Evolutionary conservation across 2,329 filamentous ascomycete species (phyloP), one percentile per base, ranked within the genome.

Genomic region (Colletotrichum musicola): DNA sequence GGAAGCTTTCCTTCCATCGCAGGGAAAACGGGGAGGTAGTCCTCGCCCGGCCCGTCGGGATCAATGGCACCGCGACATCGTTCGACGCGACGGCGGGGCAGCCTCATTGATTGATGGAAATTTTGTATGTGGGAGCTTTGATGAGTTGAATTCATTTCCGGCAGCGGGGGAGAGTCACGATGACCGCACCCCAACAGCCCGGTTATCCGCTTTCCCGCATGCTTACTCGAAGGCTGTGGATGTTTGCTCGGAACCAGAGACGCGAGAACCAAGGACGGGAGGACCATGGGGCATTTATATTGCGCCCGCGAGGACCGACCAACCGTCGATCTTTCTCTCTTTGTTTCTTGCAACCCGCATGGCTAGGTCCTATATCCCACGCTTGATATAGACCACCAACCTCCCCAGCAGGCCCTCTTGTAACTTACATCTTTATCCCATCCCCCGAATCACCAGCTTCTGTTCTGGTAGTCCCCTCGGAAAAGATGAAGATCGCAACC

Each of bases 91-190:
- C n/a, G 25, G 16, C 18, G 7, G 6, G 20, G 35, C 3, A 10
- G 30, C 18, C 12, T 46, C 10, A 44, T 56, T 69, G 62, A 69
- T 69, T 69, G 66, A 66, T 66, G 66, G 66, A 69, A 65, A 61
- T 66, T 61, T 7, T 14, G 9, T 13, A 13, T 1, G 30, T n/a
- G 4, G 4, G 7, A 18, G 1, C 38, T 18, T 16, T 9, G n/a
- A 55, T 60, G 49, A 51, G 35, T 50, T 18, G 27, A 42, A 3
- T 47, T 65, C 30, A 44, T 27, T 68, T 46, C 30, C 42, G 27
- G 7, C 7, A 2, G 40, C 25, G 42, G 12, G 55, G 50, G 30
- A 42, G 55, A 65, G 55, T 51, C 42, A 18, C 38, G 18, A 66
- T 49, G 18, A 20, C n/a, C 35, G 13, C 30, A 46, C 6, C n/a